Evolutionary conservation across 2,329 filamentous ascomycete species (phyloP), one percentile per base, ranked within the genome.

Genomic region (Nemania sp.): DNA sequence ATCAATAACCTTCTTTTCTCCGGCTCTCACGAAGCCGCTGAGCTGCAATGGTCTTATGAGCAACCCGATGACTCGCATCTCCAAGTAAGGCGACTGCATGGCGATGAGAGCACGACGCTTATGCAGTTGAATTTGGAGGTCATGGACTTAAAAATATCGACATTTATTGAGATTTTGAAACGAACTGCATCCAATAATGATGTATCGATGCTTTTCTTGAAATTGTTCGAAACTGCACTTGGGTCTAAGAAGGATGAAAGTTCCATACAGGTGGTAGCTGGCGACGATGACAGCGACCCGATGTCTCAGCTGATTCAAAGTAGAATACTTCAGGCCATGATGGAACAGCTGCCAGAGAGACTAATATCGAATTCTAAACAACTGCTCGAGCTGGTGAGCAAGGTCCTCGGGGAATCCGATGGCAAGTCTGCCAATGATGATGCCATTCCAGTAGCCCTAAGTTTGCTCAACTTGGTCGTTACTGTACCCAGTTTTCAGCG

Each of bases 341-440:
- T 91, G 73, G 82, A 84, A 21, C 81, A 78, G 47, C 82, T 88
- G 47, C 82, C 87, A 1, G 83, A 88, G 20, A 86, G 84, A 63
- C 79, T 92, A 12, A 82, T 89, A 32, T 81, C 80, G 34, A 83
- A 86, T 58, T 87, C 89, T 2, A 81, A 82, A 45, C 86, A 90
- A 66, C 80, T 90, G 6, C 75, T 92, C 1, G 82, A 86, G 47
- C 79, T 92, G 1, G 81, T 88, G 50, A 79, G 79, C 52, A 82
- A 89, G 57, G 80, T 92, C 0, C 72, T 92, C 1, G 73, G 75
- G 5, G 78, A 79, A 15, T 78, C 80, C 34, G 73, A 78, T 6
- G 74, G 76, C 3, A 74, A 77, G 0, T 59, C 74, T 2, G 72
- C 77, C 2, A 78, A 77, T 15, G 79, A 84, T 56, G 82, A 85